Evolutionary conservation across 306 rosid species (phyloP), one percentile per base, ranked within the genome.

Genomic region (Arachis stenosperma): DNA sequence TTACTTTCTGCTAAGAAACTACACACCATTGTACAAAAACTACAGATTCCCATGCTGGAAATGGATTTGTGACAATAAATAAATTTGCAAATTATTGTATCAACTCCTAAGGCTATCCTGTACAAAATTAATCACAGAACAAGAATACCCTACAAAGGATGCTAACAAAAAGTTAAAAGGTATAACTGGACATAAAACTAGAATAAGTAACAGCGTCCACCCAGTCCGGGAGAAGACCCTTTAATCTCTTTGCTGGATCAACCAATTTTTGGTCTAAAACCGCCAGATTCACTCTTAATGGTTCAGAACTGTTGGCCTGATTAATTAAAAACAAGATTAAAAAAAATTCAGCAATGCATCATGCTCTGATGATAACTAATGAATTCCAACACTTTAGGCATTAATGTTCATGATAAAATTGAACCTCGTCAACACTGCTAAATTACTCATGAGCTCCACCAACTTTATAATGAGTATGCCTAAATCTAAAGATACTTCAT

Each of bases 221-320:
- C 99, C 99, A 91, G 15, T 83, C 82, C 1, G 99, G 99, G 78
- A 94, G 86, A 66, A 91, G 90, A 65, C 86, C 70, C 81, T 84
- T 89, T 84, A 94, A 80, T 84, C 81, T 87, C 87, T 85, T 88
- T 48, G 87, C 86, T 65, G 86, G 81, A 56, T 50, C 86, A 40
- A 84, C 84, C 79, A 94, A 70, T 64, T 82, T 83, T 61, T 94
- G 99, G 76, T 91, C 97, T 69, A 94, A 44, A n/a, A 94, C 99
- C 9, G 92, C 84, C 5, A 91, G 85, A 47, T 94, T 89, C 71
- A 94, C 93, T 70, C 87, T 89, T 70, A 94, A 84, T 48, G 78
- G 87, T 76, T 88, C 90, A 13, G 81, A 68, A 71, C 81, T 83
- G 77, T 73, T 86, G 22, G 95, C 93, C 99, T 94, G 90, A 74